phyloP scores from a whole-genome alignment of 768 basidiomycete species.

The Imleria badia region DNA sequence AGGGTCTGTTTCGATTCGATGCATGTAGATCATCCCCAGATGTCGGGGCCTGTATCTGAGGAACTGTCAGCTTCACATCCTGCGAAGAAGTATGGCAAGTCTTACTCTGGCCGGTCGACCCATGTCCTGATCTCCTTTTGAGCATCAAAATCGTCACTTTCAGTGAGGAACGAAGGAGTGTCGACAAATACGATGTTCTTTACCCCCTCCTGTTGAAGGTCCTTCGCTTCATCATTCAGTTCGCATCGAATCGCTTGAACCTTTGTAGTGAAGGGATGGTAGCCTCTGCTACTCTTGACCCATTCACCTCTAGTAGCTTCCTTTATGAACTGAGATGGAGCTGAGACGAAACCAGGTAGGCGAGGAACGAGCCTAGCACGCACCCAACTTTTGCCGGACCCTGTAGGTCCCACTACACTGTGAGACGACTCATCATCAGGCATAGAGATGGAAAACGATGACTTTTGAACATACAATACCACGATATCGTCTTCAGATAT shows the following conservation, averaged over 20 bases:
- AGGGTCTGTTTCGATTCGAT: constrained; percentile 19
- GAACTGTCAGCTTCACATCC: not conserved
- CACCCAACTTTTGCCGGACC: constrained; percentile 23
- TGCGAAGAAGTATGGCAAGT: not conserved
- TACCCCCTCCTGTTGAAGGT: not conserved
- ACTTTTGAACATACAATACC: constrained; percentile 16
- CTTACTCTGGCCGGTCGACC: not conserved
- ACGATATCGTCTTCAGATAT: constrained; percentile 20
- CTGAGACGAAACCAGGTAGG: not conserved
- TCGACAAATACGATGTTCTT: constrained; percentile 20
- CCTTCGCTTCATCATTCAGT: constrained; percentile 5
- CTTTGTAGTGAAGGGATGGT: constrained; percentile 3
- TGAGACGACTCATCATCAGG: not conserved
- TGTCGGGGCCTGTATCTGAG: constrained; percentile 4
- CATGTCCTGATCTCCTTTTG: constrained; percentile 1
- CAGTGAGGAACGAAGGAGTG: constrained; percentile 22
- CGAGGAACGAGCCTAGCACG: not conserved
- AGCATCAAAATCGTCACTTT: constrained; percentile 1
- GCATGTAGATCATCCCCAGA: constrained; percentile 17
- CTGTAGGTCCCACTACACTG: constrained; percentile 20
- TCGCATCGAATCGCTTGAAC: constrained; percentile 16
- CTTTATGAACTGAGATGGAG: constrained; percentile 10
- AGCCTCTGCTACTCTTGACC: not conserved
- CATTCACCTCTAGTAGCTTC: constrained; percentile 3
- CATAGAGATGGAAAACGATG: not conserved